Base-by-base conservation (phyloP, 495 filamentous ascomycete species). In the Aspergillus cavernicola region DNA sequence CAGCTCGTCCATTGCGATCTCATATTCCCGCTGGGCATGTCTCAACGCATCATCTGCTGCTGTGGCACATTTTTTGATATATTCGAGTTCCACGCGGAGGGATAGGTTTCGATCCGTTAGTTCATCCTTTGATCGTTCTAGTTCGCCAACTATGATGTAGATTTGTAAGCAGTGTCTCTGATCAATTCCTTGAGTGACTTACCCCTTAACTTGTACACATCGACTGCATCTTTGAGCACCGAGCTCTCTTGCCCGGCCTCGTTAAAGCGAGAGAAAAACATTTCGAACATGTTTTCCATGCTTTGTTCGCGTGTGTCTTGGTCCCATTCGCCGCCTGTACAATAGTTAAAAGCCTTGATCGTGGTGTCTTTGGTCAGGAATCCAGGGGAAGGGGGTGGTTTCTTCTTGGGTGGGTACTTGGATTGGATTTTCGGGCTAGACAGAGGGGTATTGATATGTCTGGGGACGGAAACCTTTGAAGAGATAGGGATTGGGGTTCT, bases 341-440 rank as follows among this genome's bases (percentile, higher is more conserved):
- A 45, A 56, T 53, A 53, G 65, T 73, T 61, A 75, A 69, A 71
- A 56, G 69, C 79, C 50, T 66, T 74, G 56, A 78, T 64, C 70
- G 84, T 82, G 74, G 89, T 88, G 68, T 82, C 72, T 71, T 87
- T 90, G 35, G 78, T 85, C 57, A 96, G 77, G 72, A 79, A 95
- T 6, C 47, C 50, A 1, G 57, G 55, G 1, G 59, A 29, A 20
- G 58, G 57, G 29, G 40, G 54, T 22, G 49, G 55, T 46, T 62
- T 51, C 53, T 53, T 67, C 36, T 57, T 66, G 10, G 66, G 47
- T 36, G 63, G 62, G 49, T 44, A 57, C 49, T 47, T 59, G 16
- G 53, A 36, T 20, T 63, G 61, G 62, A 60, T 51, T 53, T 55
- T 52, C 49, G 60, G 38, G 60, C 54, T 56, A 20, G 2, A 9